Base-by-base conservation (phyloP, 169 alveolate species). In the Plasmodium falciparum region DNA sequence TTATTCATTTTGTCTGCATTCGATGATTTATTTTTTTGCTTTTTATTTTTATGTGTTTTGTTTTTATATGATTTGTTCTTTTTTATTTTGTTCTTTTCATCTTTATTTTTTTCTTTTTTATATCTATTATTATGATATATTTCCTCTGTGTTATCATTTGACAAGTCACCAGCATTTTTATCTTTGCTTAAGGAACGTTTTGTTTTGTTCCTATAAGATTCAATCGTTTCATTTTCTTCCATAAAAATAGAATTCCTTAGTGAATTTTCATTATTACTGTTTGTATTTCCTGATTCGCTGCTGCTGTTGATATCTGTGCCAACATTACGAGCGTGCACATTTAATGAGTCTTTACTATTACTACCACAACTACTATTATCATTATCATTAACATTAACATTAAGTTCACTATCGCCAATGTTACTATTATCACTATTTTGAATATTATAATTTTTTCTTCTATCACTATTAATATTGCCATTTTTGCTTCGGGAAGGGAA, bases 191-290 rank as follows among this genome's bases (percentile, higher is more conserved):
- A 8, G 3, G 39, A 33, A 17, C 17, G 22, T 65, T 65, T 71
- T 24, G 12, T 22, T 15, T 78, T 78, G 5, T 78, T 70, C 54
- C 24, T 66, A 52, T 43, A 50, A 65, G 66, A 15, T 22, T 65
- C 65, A 15, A 17, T 65, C 54, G 58, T 43, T 39, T 74, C 88
- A 20, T 74, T 22, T 66, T 78, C 89, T 13, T 54, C 89, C 3
- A 66, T 78, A 78, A 78, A 78, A 65, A 78, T 78, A 39, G 89
- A 63, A 78, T 78, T 67, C 62, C 26, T 78, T 29, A 65, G 8
- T 52, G 62, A 63, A 47, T 66, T 65, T 3, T 22, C 75, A 29
- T 78, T 65, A 20, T 49, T 65, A 15, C 54, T 65, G 61, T 67
- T 54, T 17, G 43, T 69, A 54, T 78, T 78, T n/a, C 66, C 88